Conservation (phyloP, 805 yeast species). For the Wickerhamomyces subpelliculosus region DNA sequence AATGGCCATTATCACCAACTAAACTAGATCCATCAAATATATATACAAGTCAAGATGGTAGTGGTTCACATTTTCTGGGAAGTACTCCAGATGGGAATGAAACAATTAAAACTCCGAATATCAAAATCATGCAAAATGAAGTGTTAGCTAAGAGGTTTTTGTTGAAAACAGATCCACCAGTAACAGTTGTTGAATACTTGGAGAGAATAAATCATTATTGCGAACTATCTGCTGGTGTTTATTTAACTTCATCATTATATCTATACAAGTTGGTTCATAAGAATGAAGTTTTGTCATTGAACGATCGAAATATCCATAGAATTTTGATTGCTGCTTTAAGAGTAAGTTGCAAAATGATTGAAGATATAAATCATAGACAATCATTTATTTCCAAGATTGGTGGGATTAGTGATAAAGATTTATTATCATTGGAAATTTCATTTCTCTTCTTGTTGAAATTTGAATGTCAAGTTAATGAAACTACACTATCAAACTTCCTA, state of each 20-base stretch:
- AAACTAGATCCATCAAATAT: neutral
- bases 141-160: slow-evolving; percentile 18
- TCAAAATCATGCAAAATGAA: slow-evolving; percentile 8
- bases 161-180: slow-evolving; percentile 16
- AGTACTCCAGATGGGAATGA: neutral
- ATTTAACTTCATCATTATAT: slow-evolving; percentile 20
- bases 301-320: slow-evolving; percentile 36
- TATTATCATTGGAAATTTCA: slow-evolving; percentile 42
- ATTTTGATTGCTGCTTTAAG: slow-evolving; percentile 37
- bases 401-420: slow-evolving; percentile 36
- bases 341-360: slow-evolving; percentile 40
- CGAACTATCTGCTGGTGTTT: slow-evolving; percentile 22
- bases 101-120: neutral
- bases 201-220: slow-evolving; percentile 23
- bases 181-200: slow-evolving; percentile 19
- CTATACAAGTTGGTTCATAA: slow-evolving; percentile 16
- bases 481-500: slow-evolving; percentile 12
- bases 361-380: slow-evolving; percentile 39
- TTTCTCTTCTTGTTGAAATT: slow-evolving; percentile 43
- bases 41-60: neutral
- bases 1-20: slow-evolving; percentile 13
- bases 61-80: neutral
- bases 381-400: slow-evolving; percentile 38
- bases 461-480: slow-evolving; percentile 37
- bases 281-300: slow-evolving; percentile 19